These are phyloP conservation scores for Hypocreales sp. DNA, from an alignment of 2,329 filamentous ascomycete genomes.

Conservation along the genomic window DNA sequence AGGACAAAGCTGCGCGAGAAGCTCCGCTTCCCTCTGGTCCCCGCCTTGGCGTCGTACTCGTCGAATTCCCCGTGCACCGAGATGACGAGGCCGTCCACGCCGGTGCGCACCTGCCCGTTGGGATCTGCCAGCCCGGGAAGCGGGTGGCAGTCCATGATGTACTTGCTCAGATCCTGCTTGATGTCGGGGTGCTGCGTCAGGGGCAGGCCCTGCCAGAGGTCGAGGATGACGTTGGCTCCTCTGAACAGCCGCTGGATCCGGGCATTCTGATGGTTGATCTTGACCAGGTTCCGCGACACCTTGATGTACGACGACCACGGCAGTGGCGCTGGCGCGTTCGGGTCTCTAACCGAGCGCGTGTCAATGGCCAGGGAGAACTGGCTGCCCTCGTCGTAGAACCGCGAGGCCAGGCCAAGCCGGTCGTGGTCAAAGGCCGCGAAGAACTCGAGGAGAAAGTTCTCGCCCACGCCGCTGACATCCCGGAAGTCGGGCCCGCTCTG, in stretches of 20 bases:
- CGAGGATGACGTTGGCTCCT: conserved; percentile 48
- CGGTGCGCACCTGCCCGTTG: conserved; percentile 42
- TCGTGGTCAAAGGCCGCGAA: conserved; percentile 61
- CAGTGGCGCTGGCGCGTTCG: conserved; percentile 24
- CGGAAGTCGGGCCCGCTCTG: conserved; percentile 52
- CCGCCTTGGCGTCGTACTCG: conserved; percentile 45
- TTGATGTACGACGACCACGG: conserved; percentile 65
- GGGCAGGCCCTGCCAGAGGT: conserved; percentile 56
- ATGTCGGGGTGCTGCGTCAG: conserved; percentile 61
- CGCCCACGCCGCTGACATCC: conserved; percentile 59
- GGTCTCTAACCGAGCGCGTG: conserved; percentile 36
- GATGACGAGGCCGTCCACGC: conserved; percentile 65
- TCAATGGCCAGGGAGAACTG: conserved; percentile 66
- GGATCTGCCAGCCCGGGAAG: conserved; percentile 58
- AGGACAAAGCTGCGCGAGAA: conserved; percentile 73
- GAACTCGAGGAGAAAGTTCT: conserved; percentile 61
- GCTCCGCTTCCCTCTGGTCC: conserved; percentile 49
- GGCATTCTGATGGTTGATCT: conserved; percentile 43
- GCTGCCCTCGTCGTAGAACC: conserved; percentile 63
- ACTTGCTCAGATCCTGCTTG: conserved; percentile 49
- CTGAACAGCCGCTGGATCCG: conserved; percentile 50
- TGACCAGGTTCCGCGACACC: conserved; percentile 62
- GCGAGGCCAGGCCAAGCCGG: conserved; percentile 42
- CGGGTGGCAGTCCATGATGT: conserved; percentile 69
- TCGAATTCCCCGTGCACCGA: conserved; percentile 75